Evolutionary conservation across 2,329 filamentous ascomycete species (phyloP).

Genomic region (Ascochyta viciae-villosae): DNA sequence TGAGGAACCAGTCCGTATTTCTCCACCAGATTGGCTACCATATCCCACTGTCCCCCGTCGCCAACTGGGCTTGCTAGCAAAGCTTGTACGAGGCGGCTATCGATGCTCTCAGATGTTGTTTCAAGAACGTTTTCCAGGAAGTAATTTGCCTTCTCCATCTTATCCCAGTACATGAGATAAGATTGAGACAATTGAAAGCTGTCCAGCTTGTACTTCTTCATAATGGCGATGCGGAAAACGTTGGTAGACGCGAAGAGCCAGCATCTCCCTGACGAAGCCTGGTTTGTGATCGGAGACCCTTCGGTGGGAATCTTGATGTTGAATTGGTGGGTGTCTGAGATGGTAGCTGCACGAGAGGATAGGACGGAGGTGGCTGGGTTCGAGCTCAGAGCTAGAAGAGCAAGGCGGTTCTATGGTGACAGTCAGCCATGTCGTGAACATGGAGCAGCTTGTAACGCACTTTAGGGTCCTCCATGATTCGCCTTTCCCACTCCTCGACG

Average conservation of each 20-base stretch:
- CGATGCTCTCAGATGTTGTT: slow-evolving; percentile 73
- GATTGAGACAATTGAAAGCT: slow-evolving; percentile 86
- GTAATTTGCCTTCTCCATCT: slow-evolving; percentile 89
- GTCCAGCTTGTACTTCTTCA: slow-evolving; percentile 80
- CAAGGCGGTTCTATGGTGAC: slow-evolving; percentile 68
- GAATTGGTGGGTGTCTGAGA: slow-evolving; percentile 79
- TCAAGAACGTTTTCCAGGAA: slow-evolving; percentile 86
- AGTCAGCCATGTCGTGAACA: not conserved
- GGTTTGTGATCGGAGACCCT: slow-evolving; percentile 83
- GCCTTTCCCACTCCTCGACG: slow-evolving; percentile 66
- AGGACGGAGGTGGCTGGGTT: slow-evolving; percentile 72
- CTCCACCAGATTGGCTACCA: slow-evolving; percentile 83
- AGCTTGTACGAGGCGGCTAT: slow-evolving; percentile 74
- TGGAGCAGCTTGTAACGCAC: slow-evolving; percentile 48
- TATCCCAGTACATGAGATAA: slow-evolving; percentile 93
- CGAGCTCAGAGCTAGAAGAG: slow-evolving; percentile 73
- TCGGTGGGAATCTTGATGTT: slow-evolving; percentile 83
- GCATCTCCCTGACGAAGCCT: slow-evolving; percentile 81
- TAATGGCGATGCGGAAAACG: slow-evolving; percentile 85
- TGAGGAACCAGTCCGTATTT: slow-evolving; percentile 93
- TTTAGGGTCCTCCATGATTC: slow-evolving; percentile 70
- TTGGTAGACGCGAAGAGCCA: slow-evolving; percentile 95
- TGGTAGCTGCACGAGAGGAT: slow-evolving; percentile 66
- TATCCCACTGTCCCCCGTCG: slow-evolving; percentile 91
- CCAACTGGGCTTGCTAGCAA: slow-evolving; percentile 72